phyloP scores from a whole-genome alignment of 805 yeast genomes.

The Monosporozyma aerobia region DNA sequence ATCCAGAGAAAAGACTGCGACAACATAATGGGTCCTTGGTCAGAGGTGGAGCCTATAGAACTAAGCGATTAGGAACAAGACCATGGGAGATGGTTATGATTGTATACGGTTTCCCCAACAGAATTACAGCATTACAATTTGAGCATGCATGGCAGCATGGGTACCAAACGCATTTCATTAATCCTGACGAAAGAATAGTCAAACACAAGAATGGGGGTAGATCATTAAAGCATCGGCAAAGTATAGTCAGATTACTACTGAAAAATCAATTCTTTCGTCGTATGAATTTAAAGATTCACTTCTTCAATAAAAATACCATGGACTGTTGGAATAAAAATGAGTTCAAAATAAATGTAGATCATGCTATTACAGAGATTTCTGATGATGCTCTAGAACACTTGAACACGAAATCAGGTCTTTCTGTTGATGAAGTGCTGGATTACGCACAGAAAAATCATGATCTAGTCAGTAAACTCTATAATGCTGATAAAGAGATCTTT shows the following conservation, averaged over 20 bases:
- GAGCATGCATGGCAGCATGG: conserved; percentile 83
- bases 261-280: conserved; percentile 35
- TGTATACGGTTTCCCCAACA: conserved; percentile 66
- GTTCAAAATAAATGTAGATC: conserved; percentile 7
- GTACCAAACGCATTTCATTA: conserved; percentile 52
- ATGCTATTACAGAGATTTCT: neutral
- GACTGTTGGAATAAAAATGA: conserved; percentile 20
- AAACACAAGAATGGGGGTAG: conserved; percentile 32
- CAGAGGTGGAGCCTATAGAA: conserved; percentile 60
- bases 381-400: conserved; percentile 6
- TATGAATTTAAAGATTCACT: conserved; percentile 38
- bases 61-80: conserved; percentile 45
- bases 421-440: conserved; percentile 9
- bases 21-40: conserved; percentile 70
- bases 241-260: conserved; percentile 38
- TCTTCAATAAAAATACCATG: conserved; percentile 32
- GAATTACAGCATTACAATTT: conserved; percentile 62
- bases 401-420: conserved; percentile 1
- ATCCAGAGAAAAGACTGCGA: conserved; percentile 56
- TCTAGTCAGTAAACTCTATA: conserved; percentile 23
- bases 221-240: conserved; percentile 40
- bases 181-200: conserved; percentile 29
- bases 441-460: conserved; percentile 18
- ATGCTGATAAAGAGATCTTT: conserved; percentile 9
- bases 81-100: conserved; percentile 67